These are phyloP conservation scores for Emmonsiellopsis sp. DNA, from an alignment of 2,329 filamentous ascomycete genomes.

Conservation along the genomic window DNA sequence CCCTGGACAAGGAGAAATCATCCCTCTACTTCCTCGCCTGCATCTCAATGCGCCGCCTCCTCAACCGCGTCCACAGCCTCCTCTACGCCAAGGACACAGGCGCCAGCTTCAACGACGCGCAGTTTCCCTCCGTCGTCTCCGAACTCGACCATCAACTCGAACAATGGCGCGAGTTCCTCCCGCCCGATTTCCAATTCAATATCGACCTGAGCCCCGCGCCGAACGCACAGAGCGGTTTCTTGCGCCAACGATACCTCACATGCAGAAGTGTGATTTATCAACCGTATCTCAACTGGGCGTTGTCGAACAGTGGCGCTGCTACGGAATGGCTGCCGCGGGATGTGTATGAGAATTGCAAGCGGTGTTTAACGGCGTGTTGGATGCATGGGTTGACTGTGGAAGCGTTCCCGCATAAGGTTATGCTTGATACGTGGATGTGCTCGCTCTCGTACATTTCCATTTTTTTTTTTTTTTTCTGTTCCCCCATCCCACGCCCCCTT, in stretches of 20 bases:
- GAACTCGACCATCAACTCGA: constrained; percentile 27
- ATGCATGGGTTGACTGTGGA: constrained; percentile 41
- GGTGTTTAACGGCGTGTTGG: constrained; percentile 40
- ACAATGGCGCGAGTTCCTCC: constrained; percentile 25
- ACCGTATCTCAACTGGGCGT: constrained; percentile 43
- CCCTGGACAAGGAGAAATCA: constrained; percentile 36
- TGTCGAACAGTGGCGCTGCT: constrained; percentile 26
- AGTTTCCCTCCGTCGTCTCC: constrained; percentile 39
- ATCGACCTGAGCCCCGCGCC: constrained; percentile 21
- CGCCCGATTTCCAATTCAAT: constrained; percentile 21
- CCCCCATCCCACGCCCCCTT: too few relatives aligned
- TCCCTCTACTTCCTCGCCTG: constrained; percentile 46
- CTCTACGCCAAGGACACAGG: constrained; percentile 40
- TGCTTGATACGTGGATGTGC: constrained; percentile 48
- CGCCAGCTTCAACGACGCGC: constrained; percentile 34
- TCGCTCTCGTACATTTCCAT: constrained; percentile 37
- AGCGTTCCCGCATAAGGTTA: constrained; percentile 41
- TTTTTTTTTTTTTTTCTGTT: too few relatives aligned
- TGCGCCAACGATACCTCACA: constrained; percentile 43
- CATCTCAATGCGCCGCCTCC: constrained; percentile 29
- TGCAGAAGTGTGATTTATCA: constrained; percentile 45
- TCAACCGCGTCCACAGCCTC: constrained; percentile 22
- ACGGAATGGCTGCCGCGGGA: constrained; percentile 21
- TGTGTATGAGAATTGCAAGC: constrained; percentile 34
- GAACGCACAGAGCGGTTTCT: constrained; percentile 39